These are phyloP conservation scores for Fusarium sulawesiense DNA, from an alignment of 2,329 filamentous ascomycete genomes.

Conservation along the genomic window DNA sequence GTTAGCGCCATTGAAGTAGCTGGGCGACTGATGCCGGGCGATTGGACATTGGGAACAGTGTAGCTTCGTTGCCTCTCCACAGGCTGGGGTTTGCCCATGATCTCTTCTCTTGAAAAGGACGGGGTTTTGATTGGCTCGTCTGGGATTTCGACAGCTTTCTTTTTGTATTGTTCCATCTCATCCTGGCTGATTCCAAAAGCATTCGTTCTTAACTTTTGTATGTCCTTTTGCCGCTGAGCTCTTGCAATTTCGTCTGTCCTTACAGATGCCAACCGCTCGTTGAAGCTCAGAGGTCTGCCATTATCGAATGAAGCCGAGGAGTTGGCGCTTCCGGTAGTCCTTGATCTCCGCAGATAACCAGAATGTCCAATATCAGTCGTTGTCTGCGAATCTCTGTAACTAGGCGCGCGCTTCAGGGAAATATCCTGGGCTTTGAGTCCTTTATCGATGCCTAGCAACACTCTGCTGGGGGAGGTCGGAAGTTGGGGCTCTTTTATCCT, in stretches of 20 bases:
- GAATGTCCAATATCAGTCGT: conserved; percentile 32
- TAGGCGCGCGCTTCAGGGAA: conserved; percentile 80
- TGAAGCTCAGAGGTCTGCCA: conserved; percentile 72
- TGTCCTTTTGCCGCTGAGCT: conserved; percentile 62
- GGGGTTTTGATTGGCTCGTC: conserved; percentile 60
- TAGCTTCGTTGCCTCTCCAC: conserved; percentile 57
- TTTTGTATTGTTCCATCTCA: conserved; percentile 71
- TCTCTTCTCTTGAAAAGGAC: conserved; percentile 72
- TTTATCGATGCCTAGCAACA: conserved; percentile 89
- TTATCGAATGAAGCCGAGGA: conserved; percentile 44
- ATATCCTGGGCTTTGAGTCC: conserved; percentile 83
- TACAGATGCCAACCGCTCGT: conserved; percentile 82
- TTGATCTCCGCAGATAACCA: conserved; percentile 59
- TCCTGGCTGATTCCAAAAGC: conserved; percentile 68
- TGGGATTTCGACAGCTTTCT: conserved; percentile 66
- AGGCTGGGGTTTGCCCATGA: conserved; percentile 56
- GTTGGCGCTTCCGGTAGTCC: conserved; percentile 51
- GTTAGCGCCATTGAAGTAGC: conserved; percentile 14
- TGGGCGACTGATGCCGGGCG: conserved; percentile 35
- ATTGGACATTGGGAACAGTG: conserved; percentile 52
- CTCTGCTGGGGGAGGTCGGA: conserved; percentile 80
- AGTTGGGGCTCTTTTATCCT: conserved; percentile 61
- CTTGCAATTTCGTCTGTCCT: conserved; percentile 66
- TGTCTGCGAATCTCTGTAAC: conserved; percentile 50
- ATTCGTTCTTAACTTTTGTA: conserved; percentile 64